phyloP scores from a whole-genome alignment of 2,329 filamentous ascomycete species.

The Talaromyces sp. region DNA sequence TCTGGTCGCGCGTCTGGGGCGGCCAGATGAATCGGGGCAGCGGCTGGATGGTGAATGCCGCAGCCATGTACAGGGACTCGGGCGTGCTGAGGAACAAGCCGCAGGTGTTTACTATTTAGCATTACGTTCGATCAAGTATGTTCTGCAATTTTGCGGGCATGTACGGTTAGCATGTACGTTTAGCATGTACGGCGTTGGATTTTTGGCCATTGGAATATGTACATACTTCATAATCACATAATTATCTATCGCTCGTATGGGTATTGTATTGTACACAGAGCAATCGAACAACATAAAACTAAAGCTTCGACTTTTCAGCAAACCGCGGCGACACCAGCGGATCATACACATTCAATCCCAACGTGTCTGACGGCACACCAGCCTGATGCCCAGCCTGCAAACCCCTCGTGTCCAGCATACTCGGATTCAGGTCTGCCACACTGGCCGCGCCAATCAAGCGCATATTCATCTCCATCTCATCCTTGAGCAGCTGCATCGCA shows the following conservation, averaged over 20 bases:
- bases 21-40: constrained; percentile 38
- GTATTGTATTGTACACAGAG: neutral
- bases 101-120: constrained; percentile 28
- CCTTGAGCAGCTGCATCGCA: constrained; percentile 86
- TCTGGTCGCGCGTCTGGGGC: constrained; percentile 57
- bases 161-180: no score
- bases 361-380: constrained; percentile 55
- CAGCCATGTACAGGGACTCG: constrained; percentile 36
- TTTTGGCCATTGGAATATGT: neutral
- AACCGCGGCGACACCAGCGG: constrained; percentile 44
- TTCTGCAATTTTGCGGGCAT: no score
- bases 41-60: constrained; percentile 56
- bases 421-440: constrained; percentile 72
- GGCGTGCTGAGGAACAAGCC: constrained; percentile 32
- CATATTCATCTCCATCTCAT: constrained; percentile 99
- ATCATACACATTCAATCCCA: constrained; percentile 54
- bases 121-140: no score
- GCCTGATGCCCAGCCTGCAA: constrained; percentile 54
- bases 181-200: neutral
- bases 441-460: constrained; percentile 74
- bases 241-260: neutral
- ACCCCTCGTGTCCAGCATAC: constrained; percentile 71
- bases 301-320: constrained; percentile 44
- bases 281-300: constrained; percentile 5
- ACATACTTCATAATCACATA: constrained; percentile 4